Conservation (phyloP, 2,329 filamentous ascomycete species). For the Helotiales sp. region DNA sequence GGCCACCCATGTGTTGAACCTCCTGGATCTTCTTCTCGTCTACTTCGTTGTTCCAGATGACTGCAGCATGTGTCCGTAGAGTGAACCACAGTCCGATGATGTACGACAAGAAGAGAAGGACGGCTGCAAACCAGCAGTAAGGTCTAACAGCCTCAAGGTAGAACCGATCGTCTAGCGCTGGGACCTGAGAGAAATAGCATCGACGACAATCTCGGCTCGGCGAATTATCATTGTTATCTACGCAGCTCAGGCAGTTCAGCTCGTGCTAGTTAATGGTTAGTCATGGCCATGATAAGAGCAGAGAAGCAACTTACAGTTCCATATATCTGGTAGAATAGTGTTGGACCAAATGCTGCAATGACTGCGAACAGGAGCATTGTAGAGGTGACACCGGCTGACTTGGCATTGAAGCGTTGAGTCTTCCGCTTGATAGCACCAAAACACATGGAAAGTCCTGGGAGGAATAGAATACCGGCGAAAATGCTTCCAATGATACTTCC, state of each 20-base stretch:
- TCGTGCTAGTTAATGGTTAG: constrained; percentile 70
- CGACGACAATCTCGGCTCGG: constrained; percentile 77
- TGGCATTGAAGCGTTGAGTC: constrained; percentile 97
- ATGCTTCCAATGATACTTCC: constrained; percentile 98
- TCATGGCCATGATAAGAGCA: constrained; percentile 11
- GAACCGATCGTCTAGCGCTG: constrained; percentile 84
- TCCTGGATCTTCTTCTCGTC: constrained; percentile 77
- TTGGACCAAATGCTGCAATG: constrained; percentile 93
- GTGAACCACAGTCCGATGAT: constrained; percentile 95
- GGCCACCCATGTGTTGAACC: constrained; percentile 41
- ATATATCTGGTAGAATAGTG: constrained; percentile 98
- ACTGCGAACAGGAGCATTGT: constrained; percentile 98
- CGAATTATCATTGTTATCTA: constrained; percentile 50
- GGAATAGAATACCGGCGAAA: constrained; percentile 92
- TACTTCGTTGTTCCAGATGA: constrained; percentile 90
- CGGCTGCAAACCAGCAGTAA: constrained; percentile 88
- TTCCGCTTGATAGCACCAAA: constrained; percentile 98
- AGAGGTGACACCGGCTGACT: constrained; percentile 92
- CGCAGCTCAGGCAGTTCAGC: constrained; percentile 77
- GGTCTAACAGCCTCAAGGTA: constrained; percentile 89
- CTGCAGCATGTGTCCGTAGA: constrained; percentile 89
- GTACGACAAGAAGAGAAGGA: constrained; percentile 89
- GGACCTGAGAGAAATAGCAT: constrained; percentile 91
- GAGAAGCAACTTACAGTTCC: constrained; percentile 67
- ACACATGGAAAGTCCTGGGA: constrained; percentile 97